These are phyloP conservation scores for Fusarium tupiense DNA, from an alignment of 2,329 filamentous ascomycete genomes.

Conservation along the genomic window DNA sequence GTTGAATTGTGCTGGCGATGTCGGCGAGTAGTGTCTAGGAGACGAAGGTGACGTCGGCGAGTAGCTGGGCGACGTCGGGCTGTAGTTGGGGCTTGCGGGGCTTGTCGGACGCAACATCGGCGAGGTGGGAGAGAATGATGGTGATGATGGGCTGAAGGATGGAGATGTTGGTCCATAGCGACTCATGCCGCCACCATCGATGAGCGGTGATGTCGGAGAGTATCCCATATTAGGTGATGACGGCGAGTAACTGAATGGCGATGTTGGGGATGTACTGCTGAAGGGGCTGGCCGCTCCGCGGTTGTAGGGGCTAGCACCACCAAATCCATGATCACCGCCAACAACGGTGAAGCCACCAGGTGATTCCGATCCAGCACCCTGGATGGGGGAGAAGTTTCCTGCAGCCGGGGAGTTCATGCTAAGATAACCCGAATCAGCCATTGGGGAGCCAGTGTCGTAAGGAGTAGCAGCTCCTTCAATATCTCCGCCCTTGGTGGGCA, in stretches of 20 bases:
- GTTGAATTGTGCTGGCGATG: conserved; percentile 77
- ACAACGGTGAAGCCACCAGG: conserved; percentile 71
- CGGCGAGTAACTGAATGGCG: conserved; percentile 78
- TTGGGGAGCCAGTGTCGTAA: conserved; percentile 88
- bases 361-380: conserved; percentile 76
- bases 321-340: conserved; percentile 58
- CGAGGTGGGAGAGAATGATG: conserved; percentile 71
- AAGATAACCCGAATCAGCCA: conserved; percentile 75
- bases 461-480: conserved; percentile 90
- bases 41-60: conserved; percentile 69
- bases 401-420: conserved; percentile 70
- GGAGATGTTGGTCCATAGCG: conserved; percentile 66
- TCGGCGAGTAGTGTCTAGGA: conserved; percentile 69
- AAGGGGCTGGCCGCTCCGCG: conserved; percentile 77
- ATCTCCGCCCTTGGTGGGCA: conserved; percentile 78
- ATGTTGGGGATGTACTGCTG: conserved; percentile 73
- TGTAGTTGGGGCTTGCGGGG: conserved; percentile 69
- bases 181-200: conserved; percentile 59
- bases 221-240: conserved; percentile 78
- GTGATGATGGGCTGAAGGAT: conserved; percentile 70
- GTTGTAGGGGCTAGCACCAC: conserved; percentile 72
- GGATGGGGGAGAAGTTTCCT: conserved; percentile 80
- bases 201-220: conserved; percentile 79
- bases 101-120: conserved; percentile 66
- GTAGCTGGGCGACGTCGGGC: conserved; percentile 72